Evolutionary conservation across 2,329 filamentous ascomycete species (phyloP), one percentile per base, ranked within the genome.

Genomic region (Plenodomus lindquistii): DNA sequence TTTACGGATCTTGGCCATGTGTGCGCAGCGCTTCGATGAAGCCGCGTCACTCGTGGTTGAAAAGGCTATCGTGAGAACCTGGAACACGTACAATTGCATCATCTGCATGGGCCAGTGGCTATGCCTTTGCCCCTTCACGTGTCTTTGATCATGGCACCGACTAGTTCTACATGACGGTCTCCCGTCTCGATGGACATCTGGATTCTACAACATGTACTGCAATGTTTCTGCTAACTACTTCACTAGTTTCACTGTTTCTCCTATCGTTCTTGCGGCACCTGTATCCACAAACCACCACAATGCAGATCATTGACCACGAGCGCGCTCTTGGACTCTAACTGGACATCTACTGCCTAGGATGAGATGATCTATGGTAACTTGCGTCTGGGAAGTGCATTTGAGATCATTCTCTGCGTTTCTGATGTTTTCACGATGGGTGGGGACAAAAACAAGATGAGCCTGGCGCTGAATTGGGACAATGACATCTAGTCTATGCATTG

Each of bases 301-400:
- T 66, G 83, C 82, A 7, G 80, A 83, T 5, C 55, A 79, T 82
- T 52, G 82, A 91, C 46, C 91, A 91, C 79, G 91, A 91, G 15
- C 6, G 27, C 27, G 11, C 63, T n/a, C n/a, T n/a, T n/a, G n/a
- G n/a, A n/a, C n/a, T n/a, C n/a, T n/a, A n/a, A n/a, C n/a, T n/a
- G n/a, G n/a, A n/a, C n/a, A n/a, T n/a, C n/a, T n/a, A n/a, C n/a
- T n/a, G n/a, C n/a, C n/a, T n/a, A n/a, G n/a, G n/a, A n/a, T n/a
- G n/a, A n/a, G n/a, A n/a, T n/a, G n/a, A n/a, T n/a, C n/a, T n/a
- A n/a, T n/a, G n/a, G n/a, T n/a, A n/a, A n/a, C n/a, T n/a, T n/a
- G n/a, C n/a, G n/a, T n/a, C n/a, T n/a, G n/a, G n/a, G n/a, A n/a
- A n/a, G n/a, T n/a, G n/a, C n/a, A n/a, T n/a, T n/a, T n/a, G n/a